Conservation (phyloP, 2,329 filamentous ascomycete genomes). For the Colletotrichum sp. region DNA sequence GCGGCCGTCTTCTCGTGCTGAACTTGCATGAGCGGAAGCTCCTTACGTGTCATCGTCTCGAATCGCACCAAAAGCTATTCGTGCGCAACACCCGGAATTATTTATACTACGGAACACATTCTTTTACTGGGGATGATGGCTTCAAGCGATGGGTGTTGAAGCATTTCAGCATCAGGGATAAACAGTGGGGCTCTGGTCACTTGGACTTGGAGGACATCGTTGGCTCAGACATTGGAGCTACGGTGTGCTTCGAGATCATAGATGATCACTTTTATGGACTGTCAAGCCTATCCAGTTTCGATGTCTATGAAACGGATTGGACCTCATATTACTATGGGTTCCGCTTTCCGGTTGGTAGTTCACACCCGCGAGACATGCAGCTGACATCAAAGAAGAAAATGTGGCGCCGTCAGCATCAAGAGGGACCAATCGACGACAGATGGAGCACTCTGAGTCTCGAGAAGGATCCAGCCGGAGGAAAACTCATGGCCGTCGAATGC, state of each 20-base stretch:
- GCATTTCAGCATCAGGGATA: slow-evolving; percentile 51
- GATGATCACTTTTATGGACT: slow-evolving; percentile 71
- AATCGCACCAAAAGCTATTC: slow-evolving; percentile 63
- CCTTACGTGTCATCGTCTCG: slow-evolving; percentile 44
- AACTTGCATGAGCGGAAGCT: slow-evolving; percentile 41
- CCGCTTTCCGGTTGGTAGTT: slow-evolving; percentile 61
- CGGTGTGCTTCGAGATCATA: slow-evolving; percentile 75
- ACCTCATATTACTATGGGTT: slow-evolving; percentile 73
- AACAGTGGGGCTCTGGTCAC: slow-evolving; percentile 44
- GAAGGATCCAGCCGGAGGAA: slow-evolving; percentile 62
- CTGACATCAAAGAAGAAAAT: slow-evolving; percentile 49
- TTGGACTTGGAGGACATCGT: slow-evolving; percentile 63
- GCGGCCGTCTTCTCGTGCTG: slow-evolving; percentile 60
- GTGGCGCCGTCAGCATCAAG: slow-evolving; percentile 70
- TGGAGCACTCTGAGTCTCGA: slow-evolving; percentile 73
- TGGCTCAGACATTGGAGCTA: slow-evolving; percentile 69
- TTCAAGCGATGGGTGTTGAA: slow-evolving; percentile 68
- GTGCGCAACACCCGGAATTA: slow-evolving; percentile 67
- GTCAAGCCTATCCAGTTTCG: slow-evolving; percentile 67
- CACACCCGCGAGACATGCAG: slow-evolving; percentile 41
- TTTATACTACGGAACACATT: slow-evolving; percentile 72
- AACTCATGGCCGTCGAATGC: slow-evolving; percentile 68
- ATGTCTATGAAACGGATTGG: slow-evolving; percentile 69
- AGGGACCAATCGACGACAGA: slow-evolving; percentile 75
- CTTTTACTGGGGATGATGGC: slow-evolving; percentile 55